A percentile compares a stretch with the other conserved stretches of the same genome.
These are phyloP conservation scores for Linnemannia hyalina DNA, from an alignment of 192 early-diverging fungal genomes.

Conservation along the genomic window DNA sequence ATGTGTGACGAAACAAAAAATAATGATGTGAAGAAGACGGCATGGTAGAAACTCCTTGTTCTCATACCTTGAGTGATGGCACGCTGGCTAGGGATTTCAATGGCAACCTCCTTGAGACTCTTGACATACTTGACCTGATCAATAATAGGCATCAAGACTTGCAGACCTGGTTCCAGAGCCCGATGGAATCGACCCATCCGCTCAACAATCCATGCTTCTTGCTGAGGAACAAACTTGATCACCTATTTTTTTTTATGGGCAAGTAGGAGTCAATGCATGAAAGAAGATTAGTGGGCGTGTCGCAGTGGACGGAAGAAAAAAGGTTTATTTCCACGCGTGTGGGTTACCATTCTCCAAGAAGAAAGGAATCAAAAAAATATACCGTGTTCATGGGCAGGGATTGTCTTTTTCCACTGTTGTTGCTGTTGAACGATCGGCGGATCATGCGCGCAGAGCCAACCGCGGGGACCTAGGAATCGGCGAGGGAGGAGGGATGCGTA, in stretches of 20 bases:
- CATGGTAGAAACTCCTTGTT: background rate
- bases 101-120: slow-evolving; percentile 93
- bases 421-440: slow-evolving; percentile 3
- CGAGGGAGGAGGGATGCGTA: background rate
- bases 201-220: slow-evolving; percentile 97
- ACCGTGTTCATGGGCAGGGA: slow-evolving; percentile 64
- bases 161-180: slow-evolving; percentile 89
- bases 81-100: slow-evolving; percentile 90
- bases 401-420: background rate
- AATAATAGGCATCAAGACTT: slow-evolving; percentile 88
- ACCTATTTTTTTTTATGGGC: slow-evolving; percentile 47
- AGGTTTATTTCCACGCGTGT: no score
- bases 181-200: slow-evolving; percentile 90
- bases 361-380: background rate
- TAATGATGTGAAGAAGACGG: background rate
- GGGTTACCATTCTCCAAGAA: no score
- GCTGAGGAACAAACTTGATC: slow-evolving; percentile 97
- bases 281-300: background rate
- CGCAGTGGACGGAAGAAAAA: no score
- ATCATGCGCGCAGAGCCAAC: background rate
- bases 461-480: background rate
- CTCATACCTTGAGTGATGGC: slow-evolving; percentile 87
- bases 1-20: background rate
- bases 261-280: background rate
- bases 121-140: slow-evolving; percentile 94